phyloP scores from a whole-genome alignment of 352 stramenopile species.

The Phytophthora pistaciae region DNA sequence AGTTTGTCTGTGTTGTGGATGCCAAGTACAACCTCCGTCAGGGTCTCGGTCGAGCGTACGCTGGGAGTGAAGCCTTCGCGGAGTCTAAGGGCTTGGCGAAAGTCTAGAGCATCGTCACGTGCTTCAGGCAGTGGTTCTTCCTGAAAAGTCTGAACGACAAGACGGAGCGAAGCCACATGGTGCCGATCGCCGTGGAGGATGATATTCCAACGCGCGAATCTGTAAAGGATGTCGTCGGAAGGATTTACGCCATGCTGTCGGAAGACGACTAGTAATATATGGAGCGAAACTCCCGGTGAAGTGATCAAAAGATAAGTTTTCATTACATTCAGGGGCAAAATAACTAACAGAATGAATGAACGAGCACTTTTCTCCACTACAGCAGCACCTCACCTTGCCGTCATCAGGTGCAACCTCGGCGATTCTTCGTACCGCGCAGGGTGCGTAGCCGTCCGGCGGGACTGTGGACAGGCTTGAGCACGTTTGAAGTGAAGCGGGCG shows the following conservation, averaged over 20 bases:
- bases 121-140: not conserved
- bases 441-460: not conserved
- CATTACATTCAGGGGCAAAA: not conserved
- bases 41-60: not conserved
- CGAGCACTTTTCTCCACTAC: not conserved
- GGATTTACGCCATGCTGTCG: slow-evolving; percentile 6
- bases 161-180: not conserved
- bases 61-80: slow-evolving; percentile 4
- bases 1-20: slow-evolving; percentile 1
- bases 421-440: not conserved
- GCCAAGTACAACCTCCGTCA: not conserved
- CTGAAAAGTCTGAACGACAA: not conserved
- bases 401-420: not conserved
- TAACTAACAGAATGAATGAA: not conserved
- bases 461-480: not conserved
- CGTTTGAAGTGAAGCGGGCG: not conserved
- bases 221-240: not conserved
- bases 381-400: not conserved
- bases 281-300: not conserved
- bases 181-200: not conserved
- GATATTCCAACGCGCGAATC: slow-evolving; percentile 6
- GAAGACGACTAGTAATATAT: not conserved
- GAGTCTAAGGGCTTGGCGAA: not conserved
- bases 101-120: slow-evolving; percentile 11
- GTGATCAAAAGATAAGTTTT: not conserved